Evolutionary conservation across 108 stramenopile species (phyloP), one percentile per base, ranked within the genome.

Genomic region (Nitzschia palea): DNA sequence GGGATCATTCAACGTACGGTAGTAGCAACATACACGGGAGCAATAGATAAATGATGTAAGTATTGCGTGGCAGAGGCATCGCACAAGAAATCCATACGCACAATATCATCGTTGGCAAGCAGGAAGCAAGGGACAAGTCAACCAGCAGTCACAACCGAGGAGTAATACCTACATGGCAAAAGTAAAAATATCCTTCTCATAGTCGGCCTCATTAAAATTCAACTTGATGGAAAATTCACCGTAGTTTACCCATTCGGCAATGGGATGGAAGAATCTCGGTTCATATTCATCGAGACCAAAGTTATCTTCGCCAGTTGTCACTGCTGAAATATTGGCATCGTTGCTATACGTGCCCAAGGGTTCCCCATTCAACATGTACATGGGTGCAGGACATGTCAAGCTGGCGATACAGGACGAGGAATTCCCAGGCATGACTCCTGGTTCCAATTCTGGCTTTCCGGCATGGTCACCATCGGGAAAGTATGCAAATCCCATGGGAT

Each of bases 401-500:
- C 50, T 60, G 2, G 17, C 42, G 42, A 44, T 66, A 62, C 86
- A 93, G 27, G 28, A 29, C 12, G 45, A 48, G 18, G 14, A 22
- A 5, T 60, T 62, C 22, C 68, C 74, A 20, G 80, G 62, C 0
- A 63, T 58, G 25, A 91, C 78, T 9, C 77, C 69, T 23, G 86
- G 88, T 70, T 96, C 93, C 44, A 96, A 79, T 76, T 96, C 95
- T 55, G 88, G 85, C 1, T 71, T 78, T 20, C 74, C 91, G 27
- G 43, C 85, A 67, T 96, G 93, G 22, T 89, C 95, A 22, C 95
- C 95, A 77, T 95, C 91, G 20, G 93, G 86, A 29, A 61, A 81
- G 75, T 96, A 96, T 5, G 91, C 87, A 57, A 96, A 94, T 28
- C 96, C 96, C 17, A 96, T 65, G 28, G 90, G 90, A 62, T 96